phyloP scores from a whole-genome alignment of 371 early-diverging fungal species.

The Dipsacomyces acuminosporus region DNA sequence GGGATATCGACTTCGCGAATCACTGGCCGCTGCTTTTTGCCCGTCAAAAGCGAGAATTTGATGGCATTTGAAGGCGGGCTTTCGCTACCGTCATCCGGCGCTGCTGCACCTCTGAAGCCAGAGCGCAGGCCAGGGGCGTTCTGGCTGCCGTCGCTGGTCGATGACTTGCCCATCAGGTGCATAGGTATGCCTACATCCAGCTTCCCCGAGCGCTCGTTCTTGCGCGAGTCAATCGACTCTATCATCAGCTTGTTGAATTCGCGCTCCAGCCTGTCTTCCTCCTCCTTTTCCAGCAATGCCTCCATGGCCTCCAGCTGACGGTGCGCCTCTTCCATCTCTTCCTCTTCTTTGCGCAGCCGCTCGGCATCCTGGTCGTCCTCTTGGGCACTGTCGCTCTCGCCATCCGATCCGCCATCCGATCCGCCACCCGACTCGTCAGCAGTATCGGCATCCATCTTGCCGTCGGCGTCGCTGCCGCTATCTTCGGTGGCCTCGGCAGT shows the following conservation, averaged over 20 bases:
- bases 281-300: slow-evolving; percentile 36
- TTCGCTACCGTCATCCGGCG: slow-evolving; percentile 50
- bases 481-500: slow-evolving; percentile 24
- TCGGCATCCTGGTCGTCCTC: slow-evolving; percentile 42
- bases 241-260: slow-evolving; percentile 49
- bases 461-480: slow-evolving; percentile 2
- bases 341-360: slow-evolving; percentile 31
- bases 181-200: slow-evolving; percentile 42
- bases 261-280: slow-evolving; percentile 40
- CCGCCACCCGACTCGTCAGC: not conserved
- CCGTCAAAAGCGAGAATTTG: slow-evolving; percentile 82
- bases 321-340: slow-evolving; percentile 29
- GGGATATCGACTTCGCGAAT: slow-evolving; percentile 73
- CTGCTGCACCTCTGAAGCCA: not conserved
- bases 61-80: slow-evolving; percentile 72
- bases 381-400: not conserved
- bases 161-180: slow-evolving; percentile 38
- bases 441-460: not conserved
- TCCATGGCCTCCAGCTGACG: slow-evolving; percentile 42
- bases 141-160: slow-evolving; percentile 39
- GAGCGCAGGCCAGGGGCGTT: not conserved
- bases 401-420: not conserved
- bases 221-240: slow-evolving; percentile 39
- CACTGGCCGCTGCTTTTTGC: slow-evolving; percentile 89
- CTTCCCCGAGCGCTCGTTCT: slow-evolving; percentile 23